Conservation (phyloP, 176 grass and related monocot species). For the Aegilops longissima region DNA sequence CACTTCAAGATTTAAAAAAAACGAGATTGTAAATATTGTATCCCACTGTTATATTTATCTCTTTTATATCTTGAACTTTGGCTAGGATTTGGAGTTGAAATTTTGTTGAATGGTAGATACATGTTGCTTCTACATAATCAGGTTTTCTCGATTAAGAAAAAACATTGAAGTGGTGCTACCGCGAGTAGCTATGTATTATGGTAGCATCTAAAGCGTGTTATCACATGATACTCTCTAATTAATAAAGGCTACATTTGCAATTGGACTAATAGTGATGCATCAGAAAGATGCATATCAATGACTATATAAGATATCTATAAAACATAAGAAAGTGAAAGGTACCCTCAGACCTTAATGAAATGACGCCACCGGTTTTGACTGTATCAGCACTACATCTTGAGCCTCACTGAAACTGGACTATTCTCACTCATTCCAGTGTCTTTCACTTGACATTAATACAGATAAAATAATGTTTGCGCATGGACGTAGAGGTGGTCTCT, state of each 20-base stretch:
- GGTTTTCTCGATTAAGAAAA: no score
- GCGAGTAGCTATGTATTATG: not conserved
- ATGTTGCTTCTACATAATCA: not conserved
- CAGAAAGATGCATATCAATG: not conserved
- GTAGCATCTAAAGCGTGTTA: not conserved
- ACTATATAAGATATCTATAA: not conserved
- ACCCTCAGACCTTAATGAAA: not conserved
- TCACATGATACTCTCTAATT: not conserved
- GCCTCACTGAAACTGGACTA: not conserved
- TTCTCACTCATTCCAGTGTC: not conserved
- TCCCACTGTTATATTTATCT: no score
- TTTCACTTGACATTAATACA: not conserved
- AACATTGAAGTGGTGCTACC: not conserved
- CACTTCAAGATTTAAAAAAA: no score
- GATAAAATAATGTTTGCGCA: not conserved
- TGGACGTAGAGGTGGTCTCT: not conserved
- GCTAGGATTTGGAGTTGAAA: not conserved
- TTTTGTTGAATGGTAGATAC: not conserved
- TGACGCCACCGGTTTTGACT: not conserved
- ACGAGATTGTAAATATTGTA: not conserved
- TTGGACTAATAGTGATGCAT: not conserved
- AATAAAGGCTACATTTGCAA: not conserved
- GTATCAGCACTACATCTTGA: not conserved
- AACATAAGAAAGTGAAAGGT: not conserved
- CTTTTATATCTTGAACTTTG: not conserved